These are phyloP conservation scores for Torulaspora quercuum DNA, from an alignment of 805 yeast genomes.

Conservation along the genomic window DNA sequence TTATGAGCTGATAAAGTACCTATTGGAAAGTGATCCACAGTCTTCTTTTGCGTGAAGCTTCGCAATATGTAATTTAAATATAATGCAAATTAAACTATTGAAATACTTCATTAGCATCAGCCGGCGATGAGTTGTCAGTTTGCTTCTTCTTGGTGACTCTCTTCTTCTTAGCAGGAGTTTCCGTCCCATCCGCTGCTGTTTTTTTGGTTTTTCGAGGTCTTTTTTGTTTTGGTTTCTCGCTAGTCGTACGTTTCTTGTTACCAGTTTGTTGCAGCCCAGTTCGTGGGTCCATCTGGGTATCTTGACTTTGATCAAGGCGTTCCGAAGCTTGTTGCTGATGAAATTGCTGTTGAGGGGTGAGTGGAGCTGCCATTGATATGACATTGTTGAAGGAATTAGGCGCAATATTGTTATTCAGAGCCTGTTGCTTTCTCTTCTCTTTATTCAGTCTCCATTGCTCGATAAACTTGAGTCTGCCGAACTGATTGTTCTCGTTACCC, in stretches of 20 bases:
- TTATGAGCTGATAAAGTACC: slow-evolving; percentile 42
- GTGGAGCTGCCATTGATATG: slow-evolving; percentile 34
- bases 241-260: slow-evolving; percentile 12
- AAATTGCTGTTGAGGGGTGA: slow-evolving; percentile 32
- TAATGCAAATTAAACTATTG: background rate
- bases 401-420: slow-evolving; percentile 31
- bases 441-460: slow-evolving; percentile 78
- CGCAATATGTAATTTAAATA: slow-evolving; percentile 3
- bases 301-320: slow-evolving; percentile 9
- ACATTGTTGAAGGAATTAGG: slow-evolving; percentile 32
- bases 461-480: slow-evolving; percentile 80
- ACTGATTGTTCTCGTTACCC: slow-evolving; percentile 51
- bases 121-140: slow-evolving; percentile 10
- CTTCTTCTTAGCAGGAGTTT: slow-evolving; percentile 30
- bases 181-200: slow-evolving; percentile 24
- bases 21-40: slow-evolving; percentile 35
- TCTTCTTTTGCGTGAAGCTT: slow-evolving; percentile 29
- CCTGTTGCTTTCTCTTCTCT: slow-evolving; percentile 49
- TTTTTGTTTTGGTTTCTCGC: slow-evolving; percentile 30
- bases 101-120: slow-evolving; percentile 10
- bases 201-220: slow-evolving; percentile 34
- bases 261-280: slow-evolving; percentile 7
- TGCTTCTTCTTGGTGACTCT: slow-evolving; percentile 30
- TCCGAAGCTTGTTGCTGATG: slow-evolving; percentile 26
- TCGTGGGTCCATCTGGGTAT: slow-evolving; percentile 4